These are phyloP conservation scores for Vanilla planifolia DNA, from an alignment of 106 monocot genomes.

Conservation along the genomic window DNA sequence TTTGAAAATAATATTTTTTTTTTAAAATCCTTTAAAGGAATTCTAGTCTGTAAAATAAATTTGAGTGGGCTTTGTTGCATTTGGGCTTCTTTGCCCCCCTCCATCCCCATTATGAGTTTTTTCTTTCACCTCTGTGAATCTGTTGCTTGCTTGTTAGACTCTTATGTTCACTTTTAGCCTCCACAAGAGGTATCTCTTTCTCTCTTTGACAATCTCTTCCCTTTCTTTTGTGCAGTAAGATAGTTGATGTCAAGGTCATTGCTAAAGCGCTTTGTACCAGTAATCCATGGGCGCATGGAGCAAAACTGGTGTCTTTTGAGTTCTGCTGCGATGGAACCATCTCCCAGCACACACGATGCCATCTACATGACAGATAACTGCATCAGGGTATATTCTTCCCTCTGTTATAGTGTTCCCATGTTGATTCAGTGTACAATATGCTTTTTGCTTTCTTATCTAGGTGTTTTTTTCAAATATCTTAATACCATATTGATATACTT, in stretches of 20 bases:
- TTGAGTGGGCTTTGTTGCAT: too few species aligned
- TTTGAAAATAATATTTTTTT: too few species aligned
- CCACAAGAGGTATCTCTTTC: too few species aligned
- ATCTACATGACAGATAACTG: slow-evolving; percentile 76
- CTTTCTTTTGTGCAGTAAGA: too few species aligned
- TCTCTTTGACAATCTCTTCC: too few species aligned
- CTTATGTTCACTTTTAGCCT: too few species aligned
- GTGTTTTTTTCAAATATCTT: neutral
- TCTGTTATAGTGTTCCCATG: neutral
- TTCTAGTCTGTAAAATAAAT: too few species aligned
- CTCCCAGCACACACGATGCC: slow-evolving; percentile 12
- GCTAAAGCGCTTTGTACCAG: slow-evolving; percentile 29
- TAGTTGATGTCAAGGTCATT: slow-evolving; percentile 36
- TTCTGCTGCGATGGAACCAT: slow-evolving; percentile 22
- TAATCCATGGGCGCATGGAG: slow-evolving; percentile 15
- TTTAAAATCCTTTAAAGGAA: too few species aligned
- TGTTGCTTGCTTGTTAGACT: too few species aligned
- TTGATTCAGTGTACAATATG: neutral
- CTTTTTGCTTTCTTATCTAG: neutral
- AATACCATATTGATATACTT: neutral
- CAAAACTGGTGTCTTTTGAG: slow-evolving; percentile 30
- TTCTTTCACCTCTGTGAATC: too few species aligned
- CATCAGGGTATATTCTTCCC: slow-evolving; percentile 35
- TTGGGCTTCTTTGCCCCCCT: too few species aligned
- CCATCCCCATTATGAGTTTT: too few species aligned